phyloP scores from a whole-genome alignment of 2,329 filamentous ascomycete genomes.

The Tolypocladium sp. region DNA sequence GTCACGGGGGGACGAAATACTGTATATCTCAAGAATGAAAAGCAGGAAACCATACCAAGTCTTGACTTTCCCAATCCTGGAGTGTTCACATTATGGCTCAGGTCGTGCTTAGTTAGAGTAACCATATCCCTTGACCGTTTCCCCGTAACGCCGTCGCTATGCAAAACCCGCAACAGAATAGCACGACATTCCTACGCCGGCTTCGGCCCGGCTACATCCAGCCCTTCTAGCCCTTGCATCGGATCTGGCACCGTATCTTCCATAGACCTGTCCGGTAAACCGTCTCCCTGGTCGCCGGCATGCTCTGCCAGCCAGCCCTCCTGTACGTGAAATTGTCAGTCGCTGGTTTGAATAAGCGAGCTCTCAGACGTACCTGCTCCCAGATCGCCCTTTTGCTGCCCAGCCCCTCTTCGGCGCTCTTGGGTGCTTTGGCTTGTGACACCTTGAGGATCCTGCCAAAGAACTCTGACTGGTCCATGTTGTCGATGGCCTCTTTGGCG shows the following conservation, averaged over 20 bases:
- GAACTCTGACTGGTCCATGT: conserved; percentile 96
- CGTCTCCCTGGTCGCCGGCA: conserved; percentile 69
- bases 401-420: conserved; percentile 76
- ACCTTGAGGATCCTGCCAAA: conserved; percentile 91
- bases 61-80: background rate
- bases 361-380: conserved; percentile 67
- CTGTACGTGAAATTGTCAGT: conserved; percentile 33
- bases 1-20: conserved; percentile 3
- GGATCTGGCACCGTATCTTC: conserved; percentile 62
- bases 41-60: conserved; percentile 2
- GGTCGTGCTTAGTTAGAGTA: conserved; percentile 6
- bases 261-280: conserved; percentile 15
- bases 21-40: conserved; percentile 10
- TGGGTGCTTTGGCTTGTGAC: conserved; percentile 82
- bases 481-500: conserved; percentile 92
- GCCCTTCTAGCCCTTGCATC: conserved; percentile 89
- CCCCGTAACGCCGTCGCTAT: conserved; percentile 38
- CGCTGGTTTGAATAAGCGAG: background rate
- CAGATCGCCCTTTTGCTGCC: conserved; percentile 92
- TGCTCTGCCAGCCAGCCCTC: conserved; percentile 90
- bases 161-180: conserved; percentile 16
- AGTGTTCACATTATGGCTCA: background rate
- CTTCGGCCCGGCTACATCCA: conserved; percentile 91
- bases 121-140: conserved; percentile 3
- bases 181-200: conserved; percentile 42